phyloP scores from a whole-genome alignment of 306 rosid species.

The Medicago lupulina region DNA sequence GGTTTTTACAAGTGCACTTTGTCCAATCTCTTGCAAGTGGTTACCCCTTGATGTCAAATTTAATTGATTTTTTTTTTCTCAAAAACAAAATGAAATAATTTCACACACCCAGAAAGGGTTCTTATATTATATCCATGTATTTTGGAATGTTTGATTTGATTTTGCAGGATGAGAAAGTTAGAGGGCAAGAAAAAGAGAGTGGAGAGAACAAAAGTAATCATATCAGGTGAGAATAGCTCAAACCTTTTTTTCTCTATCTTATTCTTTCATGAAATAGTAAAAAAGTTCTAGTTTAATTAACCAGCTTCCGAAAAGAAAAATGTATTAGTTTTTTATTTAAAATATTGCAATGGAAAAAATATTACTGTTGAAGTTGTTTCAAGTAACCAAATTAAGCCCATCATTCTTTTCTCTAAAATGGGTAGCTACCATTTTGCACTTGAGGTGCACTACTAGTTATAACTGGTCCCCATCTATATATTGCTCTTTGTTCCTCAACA shows the following conservation, averaged over 20 bases:
- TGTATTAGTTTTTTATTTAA: not conserved
- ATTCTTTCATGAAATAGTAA: conserved; percentile 58
- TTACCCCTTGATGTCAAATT: conserved; percentile 33
- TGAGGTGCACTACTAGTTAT: conserved; percentile 70
- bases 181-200: conserved; percentile 45
- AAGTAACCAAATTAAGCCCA: conserved; percentile 34
- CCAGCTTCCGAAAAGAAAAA: conserved; percentile 9
- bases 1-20: conserved; percentile 59
- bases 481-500: conserved; percentile 42
- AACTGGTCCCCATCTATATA: conserved; percentile 68
- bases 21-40: conserved; percentile 45
- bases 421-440: conserved; percentile 59
- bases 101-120: conserved; percentile 37
- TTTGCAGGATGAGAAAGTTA: conserved; percentile 48
- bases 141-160: conserved; percentile 26
- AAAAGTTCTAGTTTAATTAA: conserved; percentile 46
- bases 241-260: not conserved
- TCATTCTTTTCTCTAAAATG: conserved; percentile 49
- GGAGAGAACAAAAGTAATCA: conserved; percentile 52
- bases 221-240: conserved; percentile 56
- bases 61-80: not conserved
- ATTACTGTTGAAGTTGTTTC: conserved; percentile 59
- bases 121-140: not conserved
- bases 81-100: conserved; percentile 22
- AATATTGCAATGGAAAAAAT: conserved; percentile 53